Conservation (phyloP, 176 grass and related monocot species). For the Phragmites australis region DNA sequence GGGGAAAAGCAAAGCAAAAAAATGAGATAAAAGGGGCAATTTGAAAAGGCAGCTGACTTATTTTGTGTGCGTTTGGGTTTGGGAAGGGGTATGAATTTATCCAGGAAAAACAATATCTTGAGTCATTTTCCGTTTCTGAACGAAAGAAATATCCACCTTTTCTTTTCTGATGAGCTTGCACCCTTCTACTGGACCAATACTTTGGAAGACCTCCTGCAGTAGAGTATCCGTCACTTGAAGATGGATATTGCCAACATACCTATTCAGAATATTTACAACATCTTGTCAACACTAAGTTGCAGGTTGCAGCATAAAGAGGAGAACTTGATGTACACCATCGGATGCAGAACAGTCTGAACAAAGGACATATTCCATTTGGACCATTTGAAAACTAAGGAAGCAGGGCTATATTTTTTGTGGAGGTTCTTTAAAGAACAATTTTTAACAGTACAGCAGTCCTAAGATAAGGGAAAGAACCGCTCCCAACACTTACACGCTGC, state of each 20-base stretch:
- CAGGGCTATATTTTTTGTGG: neutral
- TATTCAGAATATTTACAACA: conserved; percentile 26
- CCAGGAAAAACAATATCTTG: neutral
- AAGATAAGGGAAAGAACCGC: conserved; percentile 35
- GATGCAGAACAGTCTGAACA: neutral
- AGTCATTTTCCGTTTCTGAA: neutral
- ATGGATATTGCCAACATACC: conserved; percentile 98
- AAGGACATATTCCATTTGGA: conserved; percentile 23
- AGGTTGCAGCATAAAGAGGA: neutral
- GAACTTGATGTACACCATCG: neutral
- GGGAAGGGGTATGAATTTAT: neutral
- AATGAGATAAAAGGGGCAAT: neutral
- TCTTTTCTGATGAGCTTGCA: conserved; percentile 99
- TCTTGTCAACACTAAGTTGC: neutral
- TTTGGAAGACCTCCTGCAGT: conserved; percentile 91
- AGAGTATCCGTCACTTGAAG: conserved; percentile 79
- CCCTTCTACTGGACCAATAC: conserved; percentile 89
- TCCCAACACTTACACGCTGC: conserved; percentile 88
- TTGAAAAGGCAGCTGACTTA: neutral
- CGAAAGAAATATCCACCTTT: conserved; percentile 55
- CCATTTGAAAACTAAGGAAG: neutral
- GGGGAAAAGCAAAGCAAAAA: conserved; percentile 4
- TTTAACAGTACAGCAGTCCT: neutral
- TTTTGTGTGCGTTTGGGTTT: neutral
- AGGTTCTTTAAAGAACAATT: neutral